phyloP scores from a whole-genome alignment of 2,329 filamentous ascomycete species.

The Fusarium sp. region DNA sequence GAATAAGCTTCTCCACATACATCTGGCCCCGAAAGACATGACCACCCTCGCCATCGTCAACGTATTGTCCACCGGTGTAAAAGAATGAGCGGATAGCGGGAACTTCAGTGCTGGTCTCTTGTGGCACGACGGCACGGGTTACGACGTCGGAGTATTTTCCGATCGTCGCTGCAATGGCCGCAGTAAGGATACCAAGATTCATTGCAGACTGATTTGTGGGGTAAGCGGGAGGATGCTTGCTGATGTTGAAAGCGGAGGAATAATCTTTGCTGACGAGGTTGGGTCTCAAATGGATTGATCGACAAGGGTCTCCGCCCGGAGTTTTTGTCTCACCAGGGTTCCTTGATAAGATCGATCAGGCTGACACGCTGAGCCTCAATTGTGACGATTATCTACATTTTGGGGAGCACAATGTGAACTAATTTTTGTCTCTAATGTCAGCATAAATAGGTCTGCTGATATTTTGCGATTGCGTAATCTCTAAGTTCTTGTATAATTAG shows the following conservation, averaged over 20 bases:
- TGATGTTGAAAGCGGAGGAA: background rate
- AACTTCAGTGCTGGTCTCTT: slow-evolving; percentile 9
- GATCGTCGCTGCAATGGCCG: slow-evolving; percentile 19
- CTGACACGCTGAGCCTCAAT: slow-evolving; percentile 13
- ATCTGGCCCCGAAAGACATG: slow-evolving; percentile 44
- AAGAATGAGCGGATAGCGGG: slow-evolving; percentile 39
- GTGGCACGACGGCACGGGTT: background rate
- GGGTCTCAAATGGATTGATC: background rate
- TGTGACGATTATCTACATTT: background rate
- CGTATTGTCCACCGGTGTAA: slow-evolving; percentile 39
- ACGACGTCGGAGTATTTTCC: slow-evolving; percentile 11
- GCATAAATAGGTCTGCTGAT: background rate
- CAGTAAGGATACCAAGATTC: slow-evolving; percentile 17
- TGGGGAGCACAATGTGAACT: background rate
- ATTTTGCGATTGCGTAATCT: background rate
- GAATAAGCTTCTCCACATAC: slow-evolving; percentile 43
- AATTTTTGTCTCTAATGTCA: background rate
- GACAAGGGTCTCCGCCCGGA: slow-evolving; percentile 4
- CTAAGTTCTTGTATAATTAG: background rate
- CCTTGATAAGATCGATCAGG: slow-evolving; percentile 16
- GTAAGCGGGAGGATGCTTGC: background rate
- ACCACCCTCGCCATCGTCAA: slow-evolving; percentile 34
- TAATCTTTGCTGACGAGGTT: slow-evolving; percentile 10
- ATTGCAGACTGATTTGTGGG: slow-evolving; percentile 1
- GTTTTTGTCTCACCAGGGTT: slow-evolving; percentile 6